Base-by-base conservation (phyloP, 805 yeast genomes). In the Lipomyces anomalus region DNA sequence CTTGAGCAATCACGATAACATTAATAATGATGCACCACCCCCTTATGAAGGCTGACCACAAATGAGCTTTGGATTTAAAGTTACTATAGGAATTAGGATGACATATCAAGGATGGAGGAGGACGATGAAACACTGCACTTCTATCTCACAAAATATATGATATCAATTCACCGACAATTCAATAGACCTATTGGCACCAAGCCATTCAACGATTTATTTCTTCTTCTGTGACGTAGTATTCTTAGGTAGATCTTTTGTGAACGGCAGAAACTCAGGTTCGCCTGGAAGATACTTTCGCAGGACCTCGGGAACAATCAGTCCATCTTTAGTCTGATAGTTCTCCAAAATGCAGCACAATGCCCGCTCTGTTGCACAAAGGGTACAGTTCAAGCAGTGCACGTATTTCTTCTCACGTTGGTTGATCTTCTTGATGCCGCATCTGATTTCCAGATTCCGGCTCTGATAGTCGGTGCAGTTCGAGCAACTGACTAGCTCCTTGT, bases 391-490 rank as follows among this genome's bases (percentile, higher is more conserved):
- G 74, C 98, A 92, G 71, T 92, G 98, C 50, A 92, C 98, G 69
- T 92, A 92, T 69, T 84, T 89, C 86, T 92, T 92, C 65, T 88
- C 95, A 61, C 82, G 81, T 71, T 89, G 96, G 69, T 87, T 86
- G 74, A 82, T 80, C 71, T 90, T 86, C 75, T 90, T 89, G 62
- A 92, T 85, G 67, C 98, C 98, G 69, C 97, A 92, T 78, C 98
- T 84, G 64, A 92, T 92, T 75, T 92, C 98, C 65, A 92, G 76
- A 77, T 90, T 90, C 75, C 98, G 84, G 43, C 97, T 86, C 75
- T 92, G 98, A 71, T 92, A 92, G 72, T 92, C 98, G 50, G 98
- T 92, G 80, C 98, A 92, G 78, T 92, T 92, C 48, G 97, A 90
- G 74, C 97, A 90, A 17, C 96, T 87, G 46, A 92, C 98, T 62